Conservation (phyloP, 768 basidiomycete species). For the Boletus fagicola region DNA sequence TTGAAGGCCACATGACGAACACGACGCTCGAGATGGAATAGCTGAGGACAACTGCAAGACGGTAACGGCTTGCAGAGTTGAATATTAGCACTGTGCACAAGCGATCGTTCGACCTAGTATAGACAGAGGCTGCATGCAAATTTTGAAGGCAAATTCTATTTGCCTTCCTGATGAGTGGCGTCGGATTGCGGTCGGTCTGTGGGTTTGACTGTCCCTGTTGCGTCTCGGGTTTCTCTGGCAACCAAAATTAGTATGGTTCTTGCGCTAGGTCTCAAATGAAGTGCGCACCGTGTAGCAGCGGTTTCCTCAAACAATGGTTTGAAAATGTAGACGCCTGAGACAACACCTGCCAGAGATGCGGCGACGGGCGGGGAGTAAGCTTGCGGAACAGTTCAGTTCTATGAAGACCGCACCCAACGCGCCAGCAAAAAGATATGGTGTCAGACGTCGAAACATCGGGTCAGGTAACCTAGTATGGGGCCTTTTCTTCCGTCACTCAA, state of each 20-base stretch:
- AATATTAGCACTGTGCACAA: neutral
- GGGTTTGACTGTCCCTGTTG: neutral
- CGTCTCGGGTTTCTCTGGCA: slow-evolving; percentile 13
- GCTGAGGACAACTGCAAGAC: neutral
- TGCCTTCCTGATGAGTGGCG: slow-evolving; percentile 6
- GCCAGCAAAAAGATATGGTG: slow-evolving; percentile 56
- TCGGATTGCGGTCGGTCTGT: slow-evolving; percentile 3
- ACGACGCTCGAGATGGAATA: neutral
- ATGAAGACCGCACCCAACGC: slow-evolving; percentile 45
- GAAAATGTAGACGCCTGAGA: slow-evolving; percentile 68
- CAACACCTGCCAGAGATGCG: slow-evolving; percentile 48
- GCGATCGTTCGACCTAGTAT: neutral
- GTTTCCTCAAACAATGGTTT: slow-evolving; percentile 42
- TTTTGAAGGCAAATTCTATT: slow-evolving; percentile 1
- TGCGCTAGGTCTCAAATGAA: neutral
- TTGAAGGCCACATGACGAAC: slow-evolving; percentile 12
- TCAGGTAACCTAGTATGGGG: neutral
- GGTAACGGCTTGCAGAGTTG: neutral
- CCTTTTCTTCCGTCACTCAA: neutral
- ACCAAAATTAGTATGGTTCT: neutral
- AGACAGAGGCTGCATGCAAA: neutral
- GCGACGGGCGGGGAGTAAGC: slow-evolving; percentile 1
- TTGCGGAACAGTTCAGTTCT: neutral
- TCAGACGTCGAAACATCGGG: slow-evolving; percentile 39
- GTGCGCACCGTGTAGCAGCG: slow-evolving; percentile 14